These are phyloP conservation scores for Alternaria conjuncta DNA, from an alignment of 2,329 filamentous ascomycete species.

Conservation along the genomic window DNA sequence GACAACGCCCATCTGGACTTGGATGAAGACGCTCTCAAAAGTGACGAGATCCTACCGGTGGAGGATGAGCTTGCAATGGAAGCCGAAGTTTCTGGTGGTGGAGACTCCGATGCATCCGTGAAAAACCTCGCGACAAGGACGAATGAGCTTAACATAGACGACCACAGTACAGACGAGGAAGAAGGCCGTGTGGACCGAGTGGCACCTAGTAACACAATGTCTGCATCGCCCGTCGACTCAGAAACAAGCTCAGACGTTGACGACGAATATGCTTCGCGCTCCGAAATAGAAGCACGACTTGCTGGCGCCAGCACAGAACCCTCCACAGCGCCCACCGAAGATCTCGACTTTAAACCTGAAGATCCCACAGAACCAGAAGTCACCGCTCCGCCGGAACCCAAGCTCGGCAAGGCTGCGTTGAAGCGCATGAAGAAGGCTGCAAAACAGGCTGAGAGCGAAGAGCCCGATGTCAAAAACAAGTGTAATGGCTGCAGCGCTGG, in stretches of 20 bases:
- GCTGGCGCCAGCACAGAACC: constrained; percentile 17
- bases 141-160: constrained; percentile 20
- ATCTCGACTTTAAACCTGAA: constrained; percentile 6
- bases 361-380: constrained; percentile 4
- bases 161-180: constrained; percentile 18
- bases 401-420: constrained; percentile 56
- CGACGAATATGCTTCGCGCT: constrained; percentile 47
- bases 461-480: constrained; percentile 59
- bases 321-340: constrained; percentile 7
- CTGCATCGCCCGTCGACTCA: background rate
- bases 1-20: constrained; percentile 70
- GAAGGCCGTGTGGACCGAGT: constrained; percentile 5
- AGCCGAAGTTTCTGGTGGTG: constrained; percentile 15
- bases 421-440: constrained; percentile 56
- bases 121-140: constrained; percentile 26
- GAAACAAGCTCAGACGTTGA: constrained; percentile 28
- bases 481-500: constrained; percentile 79
- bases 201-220: background rate
- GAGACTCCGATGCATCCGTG: constrained; percentile 49
- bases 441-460: constrained; percentile 43
- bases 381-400: constrained; percentile 31
- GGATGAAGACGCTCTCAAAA: constrained; percentile 45
- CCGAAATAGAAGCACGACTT: constrained; percentile 46
- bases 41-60: constrained; percentile 43
- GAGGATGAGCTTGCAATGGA: constrained; percentile 36